Conservation (phyloP, 345 rosid species). For the Syzygium oleosum region DNA sequence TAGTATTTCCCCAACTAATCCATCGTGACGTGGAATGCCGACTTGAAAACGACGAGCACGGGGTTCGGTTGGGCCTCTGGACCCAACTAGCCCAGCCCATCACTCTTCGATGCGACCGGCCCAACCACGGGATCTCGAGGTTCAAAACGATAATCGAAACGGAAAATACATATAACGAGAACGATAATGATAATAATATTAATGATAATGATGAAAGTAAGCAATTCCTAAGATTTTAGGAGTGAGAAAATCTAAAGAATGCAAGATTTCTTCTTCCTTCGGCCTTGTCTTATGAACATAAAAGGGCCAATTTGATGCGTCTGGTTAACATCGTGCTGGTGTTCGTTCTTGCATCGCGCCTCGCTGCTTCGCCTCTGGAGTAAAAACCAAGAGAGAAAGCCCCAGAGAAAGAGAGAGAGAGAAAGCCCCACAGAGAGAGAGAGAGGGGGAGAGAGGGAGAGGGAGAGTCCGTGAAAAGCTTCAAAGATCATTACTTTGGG, state of each 20-base stretch:
- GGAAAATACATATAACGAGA: no score
- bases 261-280: not conserved
- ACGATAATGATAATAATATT: not conserved
- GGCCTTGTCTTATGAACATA: not conserved
- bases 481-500: not conserved
- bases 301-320: not conserved
- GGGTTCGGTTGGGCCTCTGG: not conserved
- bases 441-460: not conserved
- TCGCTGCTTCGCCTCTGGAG: not conserved
- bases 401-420: not conserved
- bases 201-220: not conserved
- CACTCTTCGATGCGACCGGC: not conserved
- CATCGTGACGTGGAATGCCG: not conserved
- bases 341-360: not conserved
- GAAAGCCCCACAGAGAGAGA: not conserved
- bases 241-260: not conserved
- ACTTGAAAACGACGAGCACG: not conserved
- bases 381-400: not conserved
- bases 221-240: not conserved
- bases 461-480: not conserved
- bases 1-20: not conserved
- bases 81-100: not conserved
- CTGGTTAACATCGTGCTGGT: not conserved
- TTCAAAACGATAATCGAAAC: not conserved
- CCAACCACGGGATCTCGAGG: fast-evolving